Base-by-base conservation (phyloP, 768 basidiomycete species). In the Clavaria fumosa region DNA sequence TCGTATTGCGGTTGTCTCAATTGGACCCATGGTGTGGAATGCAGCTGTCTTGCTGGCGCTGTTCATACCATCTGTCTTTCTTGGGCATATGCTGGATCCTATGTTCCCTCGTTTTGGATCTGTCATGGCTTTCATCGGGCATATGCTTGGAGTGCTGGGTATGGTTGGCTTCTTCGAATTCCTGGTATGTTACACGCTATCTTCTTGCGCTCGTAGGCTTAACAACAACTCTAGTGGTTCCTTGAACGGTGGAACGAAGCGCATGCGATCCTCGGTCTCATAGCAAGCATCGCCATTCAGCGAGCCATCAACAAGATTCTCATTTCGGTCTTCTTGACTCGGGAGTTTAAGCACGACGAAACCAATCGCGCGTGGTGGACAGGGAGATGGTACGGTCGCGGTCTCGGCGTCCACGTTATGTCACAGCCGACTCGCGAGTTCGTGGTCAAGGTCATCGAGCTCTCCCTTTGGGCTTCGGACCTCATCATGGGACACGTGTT, bases 321-420 rank as follows among this genome's bases (percentile, higher is more conserved):
- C 39, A 97, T 99, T 51, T 67, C 91, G 0, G 80, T 93, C 43
- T 89, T 91, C 72, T 64, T 97, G 24, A 82, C 90, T 27, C 81
- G 95, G 45, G 95, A 99, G 59, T 95, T 95, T 72, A 99, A 99
- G 63, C 90, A 97, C 54, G 95, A 99, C 54, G 91, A 97, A 60
- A 91, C 88, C 23, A 97, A 97, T 61, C 70, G 88, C 19, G 91
- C 91, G 5, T 99, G 93, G 93, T 99, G 95, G 95, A 93, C 91
- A 22, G 91, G 90, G 33, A 68, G 78, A 53, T 96, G 95, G 95
- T 93, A 90, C 55, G 91, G 91, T 30, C 78, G 90, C 35, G 89
- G 89, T 3, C 70, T 99, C 18, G 91, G 93, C 30, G 51, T 72
- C 4, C 79, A 88, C 54, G 89, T 80, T 30, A 84, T 93, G 75